Conservation (phyloP, 2,329 filamentous ascomycete species). For the Beauveria brongniartii region DNA sequence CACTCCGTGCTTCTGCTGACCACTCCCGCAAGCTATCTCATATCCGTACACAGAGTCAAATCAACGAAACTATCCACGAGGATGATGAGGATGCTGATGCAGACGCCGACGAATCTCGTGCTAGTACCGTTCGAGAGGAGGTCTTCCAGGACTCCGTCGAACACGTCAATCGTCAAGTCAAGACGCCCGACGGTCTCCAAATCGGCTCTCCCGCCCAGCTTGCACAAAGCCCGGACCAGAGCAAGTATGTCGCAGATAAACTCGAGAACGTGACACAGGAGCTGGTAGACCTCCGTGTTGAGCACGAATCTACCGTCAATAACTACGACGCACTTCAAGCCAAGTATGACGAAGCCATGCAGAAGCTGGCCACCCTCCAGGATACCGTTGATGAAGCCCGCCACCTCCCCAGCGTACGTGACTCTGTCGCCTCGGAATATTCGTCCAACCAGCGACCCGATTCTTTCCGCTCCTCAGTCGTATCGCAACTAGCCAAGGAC, state of each 20-base stretch:
- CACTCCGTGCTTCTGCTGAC: constrained; percentile 35
- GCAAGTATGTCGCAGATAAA: constrained; percentile 83
- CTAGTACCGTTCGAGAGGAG: constrained; percentile 28
- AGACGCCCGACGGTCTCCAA: constrained; percentile 7
- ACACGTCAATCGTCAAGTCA: not conserved
- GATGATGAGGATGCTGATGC: constrained; percentile 38
- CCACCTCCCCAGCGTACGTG: constrained; percentile 47
- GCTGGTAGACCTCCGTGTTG: constrained; percentile 78
- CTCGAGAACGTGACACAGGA: constrained; percentile 87
- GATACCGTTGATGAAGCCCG: constrained; percentile 74
- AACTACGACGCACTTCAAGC: constrained; percentile 75
- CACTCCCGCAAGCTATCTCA: constrained; percentile 41
- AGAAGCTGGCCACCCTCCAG: constrained; percentile 74
- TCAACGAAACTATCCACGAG: constrained; percentile 48
- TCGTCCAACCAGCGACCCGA: constrained; percentile 51
- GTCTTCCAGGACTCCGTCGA: constrained; percentile 12
- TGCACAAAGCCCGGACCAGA: constrained; percentile 67
- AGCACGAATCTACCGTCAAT: constrained; percentile 76
- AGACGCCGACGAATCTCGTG: constrained; percentile 19
- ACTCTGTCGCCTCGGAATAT: constrained; percentile 47
- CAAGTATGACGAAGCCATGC: constrained; percentile 87
- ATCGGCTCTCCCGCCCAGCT: constrained; percentile 43
- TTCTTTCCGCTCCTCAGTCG: constrained; percentile 78
- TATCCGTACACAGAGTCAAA: constrained; percentile 45
- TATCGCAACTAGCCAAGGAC: constrained; percentile 63